Conservation (phyloP, 2,329 filamentous ascomycete species). For the Orbilia quercus region DNA sequence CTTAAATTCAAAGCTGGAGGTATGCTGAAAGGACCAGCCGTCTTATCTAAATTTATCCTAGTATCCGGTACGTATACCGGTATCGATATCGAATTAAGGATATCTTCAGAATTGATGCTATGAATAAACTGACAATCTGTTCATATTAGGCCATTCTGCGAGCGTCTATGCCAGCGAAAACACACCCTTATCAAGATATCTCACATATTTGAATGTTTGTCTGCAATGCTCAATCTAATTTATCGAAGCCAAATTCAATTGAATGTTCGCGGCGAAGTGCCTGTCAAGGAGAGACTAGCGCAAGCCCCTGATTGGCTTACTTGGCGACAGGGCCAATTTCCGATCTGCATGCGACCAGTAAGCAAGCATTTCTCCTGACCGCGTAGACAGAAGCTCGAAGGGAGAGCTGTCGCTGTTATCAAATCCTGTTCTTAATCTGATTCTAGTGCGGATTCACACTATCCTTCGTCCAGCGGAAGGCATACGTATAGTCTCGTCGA, state of each 20-base stretch:
- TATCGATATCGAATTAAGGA: no score
- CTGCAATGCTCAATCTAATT: no score
- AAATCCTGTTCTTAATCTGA: not conserved
- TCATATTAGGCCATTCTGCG: no score
- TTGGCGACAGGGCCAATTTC: conserved; percentile 50
- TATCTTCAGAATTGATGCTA: no score
- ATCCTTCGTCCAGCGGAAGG: conserved; percentile 6
- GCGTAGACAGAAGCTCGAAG: not conserved
- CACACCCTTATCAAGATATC: no score
- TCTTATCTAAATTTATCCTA: no score
- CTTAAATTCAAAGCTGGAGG: no score
- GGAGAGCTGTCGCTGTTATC: not conserved
- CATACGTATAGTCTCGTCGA: not conserved
- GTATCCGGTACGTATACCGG: no score
- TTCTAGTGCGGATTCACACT: not conserved
- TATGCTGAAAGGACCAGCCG: no score
- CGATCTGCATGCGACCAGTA: conserved; percentile 8
- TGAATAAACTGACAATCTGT: no score
- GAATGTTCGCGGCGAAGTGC: not conserved
- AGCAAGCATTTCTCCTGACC: conserved; percentile 32
- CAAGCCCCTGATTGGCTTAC: conserved; percentile 48
- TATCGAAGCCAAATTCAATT: not conserved
- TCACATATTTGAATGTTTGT: no score
- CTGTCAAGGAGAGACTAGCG: not conserved
- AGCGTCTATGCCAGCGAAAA: no score